phyloP scores from a whole-genome alignment of 345 rosid genomes.

The Psidium guajava region DNA sequence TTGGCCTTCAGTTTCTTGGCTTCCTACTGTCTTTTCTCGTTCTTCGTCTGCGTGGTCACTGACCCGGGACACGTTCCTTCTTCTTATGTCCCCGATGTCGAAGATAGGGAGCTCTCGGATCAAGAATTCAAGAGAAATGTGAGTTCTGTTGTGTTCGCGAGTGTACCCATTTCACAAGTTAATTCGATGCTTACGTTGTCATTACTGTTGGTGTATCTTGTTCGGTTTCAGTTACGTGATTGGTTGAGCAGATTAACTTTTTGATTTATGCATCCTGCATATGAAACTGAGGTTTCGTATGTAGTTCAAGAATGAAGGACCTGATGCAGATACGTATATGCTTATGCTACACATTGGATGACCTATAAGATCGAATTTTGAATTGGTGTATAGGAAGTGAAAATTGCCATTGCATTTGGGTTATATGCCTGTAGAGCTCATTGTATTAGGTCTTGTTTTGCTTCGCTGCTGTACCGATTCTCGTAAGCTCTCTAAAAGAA shows the following conservation, averaged over 20 bases:
- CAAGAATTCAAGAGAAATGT: constrained; percentile 3
- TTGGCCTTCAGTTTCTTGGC: not conserved
- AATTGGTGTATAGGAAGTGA: not conserved
- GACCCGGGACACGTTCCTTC: constrained; percentile 11
- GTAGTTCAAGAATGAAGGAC: not conserved
- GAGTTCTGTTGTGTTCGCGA: not conserved
- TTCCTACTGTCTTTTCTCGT: constrained; percentile 1
- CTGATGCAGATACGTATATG: not conserved
- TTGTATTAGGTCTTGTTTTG: not conserved
- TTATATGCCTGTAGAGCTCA: not conserved
- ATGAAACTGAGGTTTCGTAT: not conserved
- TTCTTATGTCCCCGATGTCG: constrained; percentile 10
- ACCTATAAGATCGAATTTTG: not conserved
- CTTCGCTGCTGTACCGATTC: not conserved
- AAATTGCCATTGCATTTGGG: not conserved
- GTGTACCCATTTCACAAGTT: not conserved
- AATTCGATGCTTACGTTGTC: not conserved
- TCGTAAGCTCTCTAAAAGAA: not conserved
- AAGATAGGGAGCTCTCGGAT: constrained; percentile 7
- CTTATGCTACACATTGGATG: not conserved
- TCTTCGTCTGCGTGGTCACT: constrained; percentile 4
- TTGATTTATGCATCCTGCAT: not conserved
- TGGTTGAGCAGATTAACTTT: not conserved
- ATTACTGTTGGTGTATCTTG: not conserved
- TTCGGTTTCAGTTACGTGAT: not conserved